Base-by-base conservation (phyloP, 768 basidiomycete species). In the Termitomyces heimii region DNA sequence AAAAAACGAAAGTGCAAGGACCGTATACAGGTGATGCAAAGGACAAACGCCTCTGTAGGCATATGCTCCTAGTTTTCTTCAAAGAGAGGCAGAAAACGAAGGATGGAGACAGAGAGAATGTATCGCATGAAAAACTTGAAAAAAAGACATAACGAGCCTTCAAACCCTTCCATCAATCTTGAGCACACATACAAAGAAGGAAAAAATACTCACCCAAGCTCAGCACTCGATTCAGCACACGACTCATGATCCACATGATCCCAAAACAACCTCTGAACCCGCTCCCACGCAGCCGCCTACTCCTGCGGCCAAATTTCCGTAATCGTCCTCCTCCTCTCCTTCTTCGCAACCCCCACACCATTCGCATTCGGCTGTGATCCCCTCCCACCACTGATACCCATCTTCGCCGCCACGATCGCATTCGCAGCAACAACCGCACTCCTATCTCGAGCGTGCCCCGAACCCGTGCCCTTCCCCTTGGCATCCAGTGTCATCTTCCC, bases 401-500 rank as follows among this genome's bases (percentile, higher is more conserved):
- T 3, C 51, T 20, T 52, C 3, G 24, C 24, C n/a, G 51, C 51
- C n/a, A 52, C 51, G 40, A 52, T 26, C 26, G 51, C 39, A 40
- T 52, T 52, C 10, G 51, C 37, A 18, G 51, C 57, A 55, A 73
- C 71, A 14, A 72, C 67, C 40, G 68, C 75, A 61, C 74, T 80
- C 64, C 74, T 69, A 61, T 77, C 76, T 22, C 74, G 77, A 35
- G 74, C 73, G 64, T 54, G 67, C 29, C 56, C 46, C 55, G 47
- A 26, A 39, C 51, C 34, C 57, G 32, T 47, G 8, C 49, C 56
- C 18, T 43, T 43, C 9, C 46, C 56, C 34, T 16, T 74, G 14
- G 79, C 71, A 57, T 83, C 84, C 60, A 78, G 66, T 13, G 82
- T 78, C 52, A 69, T 65, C 67, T 75, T 70, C 66, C 71, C 67